phyloP scores from a whole-genome alignment of 2,329 filamentous ascomycete genomes.

The Colletotrichum ledebouriae region DNA sequence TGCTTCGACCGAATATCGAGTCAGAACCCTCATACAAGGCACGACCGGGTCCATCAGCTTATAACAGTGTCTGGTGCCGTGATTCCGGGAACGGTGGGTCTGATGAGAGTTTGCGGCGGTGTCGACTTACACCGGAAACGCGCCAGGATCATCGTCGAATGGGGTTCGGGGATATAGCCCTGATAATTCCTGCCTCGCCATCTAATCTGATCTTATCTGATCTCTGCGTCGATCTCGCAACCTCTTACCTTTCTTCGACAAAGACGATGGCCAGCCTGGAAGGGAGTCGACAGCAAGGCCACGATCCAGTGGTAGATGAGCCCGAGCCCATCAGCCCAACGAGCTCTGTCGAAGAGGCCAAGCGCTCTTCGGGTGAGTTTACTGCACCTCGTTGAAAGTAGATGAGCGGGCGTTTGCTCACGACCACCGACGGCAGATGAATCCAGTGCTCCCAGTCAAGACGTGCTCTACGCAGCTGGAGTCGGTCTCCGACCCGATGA shows the following conservation, averaged over 20 bases:
- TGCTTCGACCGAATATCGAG: slow-evolving; percentile 1
- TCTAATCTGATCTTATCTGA: slow-evolving; percentile 40
- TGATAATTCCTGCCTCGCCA: neutral
- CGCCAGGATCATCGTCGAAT: slow-evolving; percentile 1
- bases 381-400: no score
- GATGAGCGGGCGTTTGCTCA: no score
- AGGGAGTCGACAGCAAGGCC: neutral
- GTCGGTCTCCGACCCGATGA: slow-evolving; percentile 49
- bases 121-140: slow-evolving; percentile 14
- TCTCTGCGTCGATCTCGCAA: neutral
- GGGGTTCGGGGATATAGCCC: slow-evolving; percentile 14
- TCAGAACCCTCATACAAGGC: neutral
- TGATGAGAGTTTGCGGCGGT: slow-evolving; percentile 1
- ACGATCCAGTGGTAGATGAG: neutral
- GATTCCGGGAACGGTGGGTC: slow-evolving; percentile 26
- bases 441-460: slow-evolving; percentile 31
- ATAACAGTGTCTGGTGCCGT: slow-evolving; percentile 26
- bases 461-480: slow-evolving; percentile 49
- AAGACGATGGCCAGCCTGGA: slow-evolving; percentile 17
- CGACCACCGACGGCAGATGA: slow-evolving; percentile 26
- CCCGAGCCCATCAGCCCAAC: slow-evolving; percentile 14
- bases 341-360: slow-evolving; percentile 14
- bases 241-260: neutral
- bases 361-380: slow-evolving; percentile 18
- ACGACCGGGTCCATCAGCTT: slow-evolving; percentile 5